Evolutionary conservation across 1,139 yeast genomes (phyloP).

Genomic region (Yamadazyma epiphylla): DNA sequence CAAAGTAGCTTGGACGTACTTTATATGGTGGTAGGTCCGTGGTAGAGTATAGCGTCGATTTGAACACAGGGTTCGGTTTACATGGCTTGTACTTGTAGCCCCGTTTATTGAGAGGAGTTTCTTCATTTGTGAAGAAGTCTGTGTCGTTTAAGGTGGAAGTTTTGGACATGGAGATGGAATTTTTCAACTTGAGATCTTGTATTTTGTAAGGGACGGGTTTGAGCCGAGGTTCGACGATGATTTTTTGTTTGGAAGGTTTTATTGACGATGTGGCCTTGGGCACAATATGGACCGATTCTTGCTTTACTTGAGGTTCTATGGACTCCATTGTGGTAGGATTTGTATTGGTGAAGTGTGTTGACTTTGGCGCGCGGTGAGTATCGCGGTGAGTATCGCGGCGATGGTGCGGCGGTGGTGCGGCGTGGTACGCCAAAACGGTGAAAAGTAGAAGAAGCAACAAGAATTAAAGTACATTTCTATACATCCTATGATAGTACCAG

Average conservation of each 20-base stretch:
- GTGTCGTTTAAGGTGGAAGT: conserved; percentile 13
- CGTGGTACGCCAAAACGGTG: too few species aligned
- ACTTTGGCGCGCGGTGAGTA: too few species aligned
- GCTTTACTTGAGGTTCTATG: conserved; percentile 11
- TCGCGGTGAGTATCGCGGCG: too few species aligned
- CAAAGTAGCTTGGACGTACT: conserved; percentile 67
- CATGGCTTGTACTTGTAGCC: conserved; percentile 84
- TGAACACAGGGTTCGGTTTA: conserved; percentile 62
- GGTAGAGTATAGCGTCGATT: conserved; percentile 62
- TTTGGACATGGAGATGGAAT: conserved; percentile 4
- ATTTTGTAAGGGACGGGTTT: conserved; percentile 43
- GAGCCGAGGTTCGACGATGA: conserved; percentile 39
- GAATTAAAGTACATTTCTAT: too few species aligned
- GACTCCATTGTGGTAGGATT: too few species aligned
- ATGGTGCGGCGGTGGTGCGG: too few species aligned
- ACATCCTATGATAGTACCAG: too few species aligned
- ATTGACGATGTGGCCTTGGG: not conserved
- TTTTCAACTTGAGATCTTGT: conserved; percentile 22
- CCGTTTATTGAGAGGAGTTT: conserved; percentile 72
- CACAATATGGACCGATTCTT: conserved; percentile 1
- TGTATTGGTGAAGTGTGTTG: too few species aligned
- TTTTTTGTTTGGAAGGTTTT: conserved; percentile 11
- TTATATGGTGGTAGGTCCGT: conserved; percentile 69
- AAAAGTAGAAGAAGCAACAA: too few species aligned
- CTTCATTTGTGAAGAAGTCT: conserved; percentile 55